Evolutionary conservation across 495 filamentous ascomycete genomes (phyloP).

Genomic region (Amniculicola lignicola): DNA sequence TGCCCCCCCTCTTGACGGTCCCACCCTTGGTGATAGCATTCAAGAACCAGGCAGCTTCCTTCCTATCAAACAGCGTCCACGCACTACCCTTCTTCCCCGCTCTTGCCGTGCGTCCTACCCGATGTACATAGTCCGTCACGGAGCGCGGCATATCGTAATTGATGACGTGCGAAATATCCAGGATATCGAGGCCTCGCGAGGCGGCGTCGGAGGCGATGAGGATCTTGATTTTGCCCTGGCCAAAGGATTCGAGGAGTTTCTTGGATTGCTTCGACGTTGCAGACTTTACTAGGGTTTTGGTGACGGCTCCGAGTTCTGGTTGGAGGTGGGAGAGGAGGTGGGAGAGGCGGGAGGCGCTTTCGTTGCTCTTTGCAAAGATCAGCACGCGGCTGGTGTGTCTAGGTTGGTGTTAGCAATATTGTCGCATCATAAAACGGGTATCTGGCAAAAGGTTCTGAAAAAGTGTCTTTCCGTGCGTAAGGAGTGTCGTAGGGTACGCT

Average conservation of each 20-base stretch:
- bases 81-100: conserved; percentile 74
- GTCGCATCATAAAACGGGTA: too few relatives aligned
- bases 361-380: conserved; percentile 86
- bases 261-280: conserved; percentile 62
- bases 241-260: conserved; percentile 62
- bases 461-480: too few relatives aligned
- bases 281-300: conserved; percentile 72
- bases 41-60: conserved; percentile 85
- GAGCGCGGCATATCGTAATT: conserved; percentile 91
- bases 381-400: conserved; percentile 51
- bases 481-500: too few relatives aligned
- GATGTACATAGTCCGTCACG: conserved; percentile 81
- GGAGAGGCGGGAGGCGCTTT: conserved; percentile 73
- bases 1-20: conserved; percentile 16
- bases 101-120: conserved; percentile 86
- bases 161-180: conserved; percentile 73
- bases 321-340: conserved; percentile 69
- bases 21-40: conserved; percentile 60
- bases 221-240: conserved; percentile 60
- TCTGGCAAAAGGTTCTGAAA: too few relatives aligned
- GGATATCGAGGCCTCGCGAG: conserved; percentile 86
- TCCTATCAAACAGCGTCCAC: conserved; percentile 75
- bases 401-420: too few relatives aligned
- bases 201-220: conserved; percentile 90
- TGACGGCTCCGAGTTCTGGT: conserved; percentile 53